A percentile compares a stretch with the other conserved stretches of the same genome.
Evolutionary conservation across 805 yeast species (phyloP).

Genomic region (Hanseniaspora taiwanica): DNA sequence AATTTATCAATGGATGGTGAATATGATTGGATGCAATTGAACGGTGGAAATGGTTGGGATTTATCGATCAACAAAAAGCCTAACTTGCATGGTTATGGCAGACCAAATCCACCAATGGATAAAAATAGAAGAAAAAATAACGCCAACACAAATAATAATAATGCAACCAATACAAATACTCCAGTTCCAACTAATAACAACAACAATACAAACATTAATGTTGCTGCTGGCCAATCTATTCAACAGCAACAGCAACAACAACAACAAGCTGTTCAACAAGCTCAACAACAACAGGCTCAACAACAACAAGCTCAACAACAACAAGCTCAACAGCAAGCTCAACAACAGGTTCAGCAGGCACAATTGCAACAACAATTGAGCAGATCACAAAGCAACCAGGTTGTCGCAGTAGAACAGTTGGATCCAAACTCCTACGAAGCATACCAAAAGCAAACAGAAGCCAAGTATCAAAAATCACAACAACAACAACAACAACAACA

Average conservation of each 20-base stretch:
- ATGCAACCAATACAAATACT: conserved; percentile 5
- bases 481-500: conserved; percentile 12
- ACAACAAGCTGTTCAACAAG: conserved; percentile 15
- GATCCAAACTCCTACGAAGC: conserved; percentile 31
- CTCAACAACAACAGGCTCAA: conserved; percentile 18
- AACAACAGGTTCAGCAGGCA: conserved; percentile 7
- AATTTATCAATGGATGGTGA: conserved; percentile 72
- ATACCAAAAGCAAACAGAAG: conserved; percentile 25
- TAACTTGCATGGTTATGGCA: conserved; percentile 90
- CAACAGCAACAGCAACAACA: conserved; percentile 12
- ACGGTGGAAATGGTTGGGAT: conserved; percentile 96
- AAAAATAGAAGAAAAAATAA: conserved; percentile 27
- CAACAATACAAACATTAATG: conserved; percentile 9
- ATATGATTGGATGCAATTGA: conserved; percentile 96
- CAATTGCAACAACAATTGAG: conserved; percentile 10
- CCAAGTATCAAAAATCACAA: conserved; percentile 22
- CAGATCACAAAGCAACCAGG: conserved; percentile 10
- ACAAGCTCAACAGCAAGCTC: conserved; percentile 6
- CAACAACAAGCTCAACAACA: conserved; percentile 10
- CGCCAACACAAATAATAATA: conserved; percentile 9
- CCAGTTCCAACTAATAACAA: too few relatives aligned
- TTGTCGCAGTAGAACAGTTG: conserved; percentile 19
- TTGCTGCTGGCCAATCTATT: neutral
- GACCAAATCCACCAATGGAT: conserved; percentile 71
- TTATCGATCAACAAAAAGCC: conserved; percentile 79